phyloP scores from a whole-genome alignment of 257 asterid genomes.

The Gentiana straminea region DNA sequence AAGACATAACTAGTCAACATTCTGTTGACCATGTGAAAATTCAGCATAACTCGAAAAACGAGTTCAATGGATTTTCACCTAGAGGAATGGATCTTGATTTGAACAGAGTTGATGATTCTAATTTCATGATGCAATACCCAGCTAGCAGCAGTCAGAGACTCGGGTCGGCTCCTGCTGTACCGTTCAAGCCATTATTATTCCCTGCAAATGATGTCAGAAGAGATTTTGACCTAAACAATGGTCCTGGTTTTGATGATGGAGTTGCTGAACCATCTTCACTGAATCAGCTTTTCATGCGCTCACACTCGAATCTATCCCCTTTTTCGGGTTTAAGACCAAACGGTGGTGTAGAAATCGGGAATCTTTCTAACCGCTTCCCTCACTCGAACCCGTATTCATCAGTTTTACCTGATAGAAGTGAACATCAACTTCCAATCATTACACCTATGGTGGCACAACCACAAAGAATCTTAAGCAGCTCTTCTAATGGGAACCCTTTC shows the following conservation, averaged over 20 bases:
- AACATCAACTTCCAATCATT: constrained; percentile 49
- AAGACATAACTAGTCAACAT: constrained; percentile 26
- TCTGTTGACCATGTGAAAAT: constrained; percentile 13
- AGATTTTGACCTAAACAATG: constrained; percentile 43
- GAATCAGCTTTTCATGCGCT: constrained; percentile 11
- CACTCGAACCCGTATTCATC: constrained; percentile 55
- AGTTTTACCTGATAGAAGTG: constrained; percentile 49
- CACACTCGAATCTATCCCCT: constrained; percentile 28
- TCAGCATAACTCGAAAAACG: constrained; percentile 14
- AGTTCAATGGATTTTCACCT: constrained; percentile 16
- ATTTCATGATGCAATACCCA: constrained; percentile 23
- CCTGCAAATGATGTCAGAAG: constrained; percentile 23
- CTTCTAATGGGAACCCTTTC: constrained; percentile 38
- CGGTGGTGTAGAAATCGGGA: constrained; percentile 37
- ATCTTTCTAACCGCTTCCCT: constrained; percentile 60
- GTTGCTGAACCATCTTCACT: constrained; percentile 20
- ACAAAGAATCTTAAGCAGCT: constrained; percentile 45
- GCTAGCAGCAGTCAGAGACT: constrained; percentile 20
- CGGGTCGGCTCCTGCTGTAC: constrained; percentile 15
- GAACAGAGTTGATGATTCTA: constrained; percentile 33
- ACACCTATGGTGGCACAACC: constrained; percentile 34
- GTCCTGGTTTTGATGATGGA: constrained; percentile 35
- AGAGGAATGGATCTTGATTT: constrained; percentile 39
- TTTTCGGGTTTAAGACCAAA: constrained; percentile 30
- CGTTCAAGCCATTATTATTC: constrained; percentile 15